Evolutionary conservation across 148 eudicot species (phyloP).

Genomic region (Rhododendron ferrugineum): DNA sequence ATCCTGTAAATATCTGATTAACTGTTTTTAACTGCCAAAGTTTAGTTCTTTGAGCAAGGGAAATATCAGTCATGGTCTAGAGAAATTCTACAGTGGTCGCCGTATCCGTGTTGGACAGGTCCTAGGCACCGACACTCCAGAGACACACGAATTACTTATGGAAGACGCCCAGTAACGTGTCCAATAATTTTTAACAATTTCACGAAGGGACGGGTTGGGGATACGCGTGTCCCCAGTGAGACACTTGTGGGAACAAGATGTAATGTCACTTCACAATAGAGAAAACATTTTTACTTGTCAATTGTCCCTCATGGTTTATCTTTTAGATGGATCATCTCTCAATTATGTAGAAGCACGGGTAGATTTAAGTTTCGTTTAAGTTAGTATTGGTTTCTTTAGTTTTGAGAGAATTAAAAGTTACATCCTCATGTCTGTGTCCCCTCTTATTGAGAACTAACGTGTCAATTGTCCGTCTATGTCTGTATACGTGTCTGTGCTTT

Average conservation of each 20-base stretch:
- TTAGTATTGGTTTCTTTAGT: neutral
- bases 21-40: neutral
- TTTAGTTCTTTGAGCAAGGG: neutral
- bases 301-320: neutral
- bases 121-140: neutral
- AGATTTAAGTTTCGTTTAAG: neutral
- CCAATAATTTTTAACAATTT: too few species aligned
- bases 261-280: neutral
- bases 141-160: neutral
- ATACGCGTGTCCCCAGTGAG: neutral
- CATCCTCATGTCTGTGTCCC: neutral
- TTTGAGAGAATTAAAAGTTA: neutral
- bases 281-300: neutral
- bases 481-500: neutral
- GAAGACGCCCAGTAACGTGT: neutral
- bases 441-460: neutral
- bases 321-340: neutral
- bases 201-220: neutral
- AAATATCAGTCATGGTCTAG: neutral
- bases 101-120: neutral
- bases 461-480: neutral
- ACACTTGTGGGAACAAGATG: neutral
- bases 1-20: neutral
- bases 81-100: neutral
- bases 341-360: neutral